A percentile compares a stretch with the other conserved stretches of the same genome.
Conservation (phyloP, 768 basidiomycete genomes). For the Suillus plorans region DNA sequence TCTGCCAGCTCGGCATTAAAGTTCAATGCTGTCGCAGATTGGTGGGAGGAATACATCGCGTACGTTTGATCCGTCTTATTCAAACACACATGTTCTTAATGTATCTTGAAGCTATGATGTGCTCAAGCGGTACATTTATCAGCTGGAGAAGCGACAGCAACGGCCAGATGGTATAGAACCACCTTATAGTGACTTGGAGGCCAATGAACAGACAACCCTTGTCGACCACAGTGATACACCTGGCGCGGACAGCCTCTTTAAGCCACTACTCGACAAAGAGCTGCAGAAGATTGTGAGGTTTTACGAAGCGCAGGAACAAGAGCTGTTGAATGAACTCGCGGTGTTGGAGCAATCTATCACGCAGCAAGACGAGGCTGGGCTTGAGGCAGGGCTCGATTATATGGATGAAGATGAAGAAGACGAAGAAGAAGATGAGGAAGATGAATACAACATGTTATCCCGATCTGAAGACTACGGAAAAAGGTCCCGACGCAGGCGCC, state of each 20-base stretch:
- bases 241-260: constrained; percentile 60
- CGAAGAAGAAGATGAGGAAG: constrained; percentile 60
- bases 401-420: constrained; percentile 46
- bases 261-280: constrained; percentile 77
- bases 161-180: constrained; percentile 38
- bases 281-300: constrained; percentile 78
- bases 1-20: constrained; percentile 71
- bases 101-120: constrained; percentile 64
- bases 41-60: constrained; percentile 93
- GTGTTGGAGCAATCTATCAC: constrained; percentile 57
- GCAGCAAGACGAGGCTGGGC: constrained; percentile 60
- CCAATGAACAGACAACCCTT: constrained; percentile 59
- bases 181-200: constrained; percentile 56
- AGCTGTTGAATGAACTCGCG: constrained; percentile 60
- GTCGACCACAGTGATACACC: constrained; percentile 39
- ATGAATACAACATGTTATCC: constrained; percentile 29
- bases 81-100: not conserved
- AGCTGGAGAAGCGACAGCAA: constrained; percentile 76
- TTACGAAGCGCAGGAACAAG: constrained; percentile 75
- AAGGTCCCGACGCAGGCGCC: constrained; percentile 33
- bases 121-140: constrained; percentile 83
- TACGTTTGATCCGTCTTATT: constrained; percentile 38
- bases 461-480: constrained; percentile 23
- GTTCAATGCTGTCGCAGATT: constrained; percentile 89
- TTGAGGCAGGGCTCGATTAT: constrained; percentile 50